These are phyloP conservation scores for Hypoxylon sp. DNA, from an alignment of 2,329 filamentous ascomycete genomes.

Conservation along the genomic window DNA sequence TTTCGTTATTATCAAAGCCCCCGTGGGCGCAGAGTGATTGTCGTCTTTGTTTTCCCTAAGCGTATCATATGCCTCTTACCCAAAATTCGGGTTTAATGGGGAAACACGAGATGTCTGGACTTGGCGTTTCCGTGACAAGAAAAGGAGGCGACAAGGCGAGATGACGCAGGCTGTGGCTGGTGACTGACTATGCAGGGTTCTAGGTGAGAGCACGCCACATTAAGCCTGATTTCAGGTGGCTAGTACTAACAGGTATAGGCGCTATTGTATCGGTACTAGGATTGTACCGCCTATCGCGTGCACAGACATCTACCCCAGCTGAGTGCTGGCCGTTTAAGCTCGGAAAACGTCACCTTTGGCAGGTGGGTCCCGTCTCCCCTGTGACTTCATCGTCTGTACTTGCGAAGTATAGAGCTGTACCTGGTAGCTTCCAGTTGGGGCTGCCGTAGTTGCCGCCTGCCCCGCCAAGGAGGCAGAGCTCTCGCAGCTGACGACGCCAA, in stretches of 20 bases:
- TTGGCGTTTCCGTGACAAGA: slow-evolving; percentile 33
- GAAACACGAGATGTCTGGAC: slow-evolving; percentile 13
- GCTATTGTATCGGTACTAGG: slow-evolving; percentile 28
- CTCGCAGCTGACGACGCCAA: slow-evolving; percentile 45
- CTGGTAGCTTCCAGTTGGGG: slow-evolving; percentile 17
- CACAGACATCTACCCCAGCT: slow-evolving; percentile 27
- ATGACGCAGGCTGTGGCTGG: slow-evolving; percentile 51
- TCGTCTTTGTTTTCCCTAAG: slow-evolving; percentile 32
- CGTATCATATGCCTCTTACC: slow-evolving; percentile 29
- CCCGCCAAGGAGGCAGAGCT: slow-evolving; percentile 46
- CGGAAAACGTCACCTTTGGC: slow-evolving; percentile 12
- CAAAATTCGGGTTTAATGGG: slow-evolving; percentile 29
- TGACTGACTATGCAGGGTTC: slow-evolving; percentile 1
- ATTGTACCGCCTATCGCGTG: slow-evolving; percentile 16
- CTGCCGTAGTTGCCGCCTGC: slow-evolving; percentile 37
- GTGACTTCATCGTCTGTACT: slow-evolving; percentile 39
- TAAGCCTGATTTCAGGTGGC: not conserved
- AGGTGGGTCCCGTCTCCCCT: slow-evolving; percentile 14
- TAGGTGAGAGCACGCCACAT: slow-evolving; percentile 5
- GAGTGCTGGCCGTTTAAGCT: slow-evolving; percentile 3
- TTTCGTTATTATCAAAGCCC: slow-evolving; percentile 6
- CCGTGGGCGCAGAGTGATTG: slow-evolving; percentile 28
- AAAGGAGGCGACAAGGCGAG: slow-evolving; percentile 43
- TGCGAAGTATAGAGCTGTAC: slow-evolving; percentile 24
- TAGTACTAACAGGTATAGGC: not conserved